A percentile compares a stretch with the other conserved stretches of the same genome.
These are phyloP conservation scores for Sutorius eximius DNA, from an alignment of 1,284 basidiomycete genomes.

Conservation along the genomic window DNA sequence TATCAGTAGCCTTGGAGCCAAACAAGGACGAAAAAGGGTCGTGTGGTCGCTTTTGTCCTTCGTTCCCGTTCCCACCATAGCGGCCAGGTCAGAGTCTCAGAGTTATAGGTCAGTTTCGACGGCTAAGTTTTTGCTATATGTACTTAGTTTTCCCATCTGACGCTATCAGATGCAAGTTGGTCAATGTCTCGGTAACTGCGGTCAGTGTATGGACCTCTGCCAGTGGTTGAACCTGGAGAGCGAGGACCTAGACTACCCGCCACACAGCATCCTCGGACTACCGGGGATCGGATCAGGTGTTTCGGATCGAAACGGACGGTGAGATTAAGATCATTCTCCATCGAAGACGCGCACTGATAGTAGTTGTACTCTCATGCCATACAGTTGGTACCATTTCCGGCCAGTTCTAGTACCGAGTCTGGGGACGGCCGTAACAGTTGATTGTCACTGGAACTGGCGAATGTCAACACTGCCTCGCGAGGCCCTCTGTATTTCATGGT, in stretches of 20 bases:
- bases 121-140: no score
- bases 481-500: background rate
- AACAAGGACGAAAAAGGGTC: background rate
- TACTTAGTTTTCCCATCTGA: no score
- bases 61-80: background rate
- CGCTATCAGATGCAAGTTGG: background rate
- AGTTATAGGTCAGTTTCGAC: background rate
- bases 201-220: background rate
- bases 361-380: background rate
- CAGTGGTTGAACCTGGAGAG: background rate
- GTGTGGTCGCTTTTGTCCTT: background rate
- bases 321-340: background rate
- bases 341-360: background rate
- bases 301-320: background rate
- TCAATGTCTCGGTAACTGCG: background rate
- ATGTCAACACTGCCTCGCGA: background rate
- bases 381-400: background rate
- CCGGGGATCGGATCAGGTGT: background rate
- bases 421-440: background rate
- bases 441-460: background rate
- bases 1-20: background rate
- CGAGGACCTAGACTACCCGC: background rate
- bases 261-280: background rate
- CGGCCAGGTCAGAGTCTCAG: background rate
- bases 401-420: background rate